Evolutionary conservation across 2,329 filamentous ascomycete genomes (phyloP).

Genomic region (Penicillium sp.): DNA sequence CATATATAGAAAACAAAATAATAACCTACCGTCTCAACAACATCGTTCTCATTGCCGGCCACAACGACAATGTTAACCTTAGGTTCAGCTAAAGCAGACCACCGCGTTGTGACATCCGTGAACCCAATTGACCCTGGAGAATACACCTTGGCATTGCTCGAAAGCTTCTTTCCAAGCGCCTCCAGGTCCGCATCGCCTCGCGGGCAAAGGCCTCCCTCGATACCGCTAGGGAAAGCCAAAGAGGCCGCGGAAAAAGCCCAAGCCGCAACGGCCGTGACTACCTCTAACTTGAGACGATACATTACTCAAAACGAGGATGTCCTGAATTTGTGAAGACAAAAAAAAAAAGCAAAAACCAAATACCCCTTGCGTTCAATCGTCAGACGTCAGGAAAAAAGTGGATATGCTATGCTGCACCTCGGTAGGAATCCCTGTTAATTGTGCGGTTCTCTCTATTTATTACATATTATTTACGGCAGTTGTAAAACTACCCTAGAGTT

Average conservation of each 20-base stretch:
- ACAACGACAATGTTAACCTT: slow-evolving; percentile 50
- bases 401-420: background rate
- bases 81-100: slow-evolving; percentile 49
- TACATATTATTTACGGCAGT: background rate
- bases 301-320: background rate
- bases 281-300: background rate
- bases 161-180: slow-evolving; percentile 31
- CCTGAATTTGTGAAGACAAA: background rate
- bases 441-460: background rate
- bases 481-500: background rate
- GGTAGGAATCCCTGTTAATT: background rate
- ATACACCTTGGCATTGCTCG: slow-evolving; percentile 44
- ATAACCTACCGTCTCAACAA: slow-evolving; percentile 47
- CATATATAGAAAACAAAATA: background rate
- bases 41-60: slow-evolving; percentile 51
- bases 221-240: slow-evolving; percentile 5
- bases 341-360: background rate
- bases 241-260: slow-evolving; percentile 24
- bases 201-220: slow-evolving; percentile 8
- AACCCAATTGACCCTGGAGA: slow-evolving; percentile 46
- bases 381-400: background rate
- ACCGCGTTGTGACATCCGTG: slow-evolving; percentile 41
- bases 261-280: slow-evolving; percentile 26
- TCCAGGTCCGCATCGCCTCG: slow-evolving; percentile 18
- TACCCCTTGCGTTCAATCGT: background rate